Base-by-base conservation (phyloP, 305 asterid genomes). In the Fraxinus platypoda region DNA sequence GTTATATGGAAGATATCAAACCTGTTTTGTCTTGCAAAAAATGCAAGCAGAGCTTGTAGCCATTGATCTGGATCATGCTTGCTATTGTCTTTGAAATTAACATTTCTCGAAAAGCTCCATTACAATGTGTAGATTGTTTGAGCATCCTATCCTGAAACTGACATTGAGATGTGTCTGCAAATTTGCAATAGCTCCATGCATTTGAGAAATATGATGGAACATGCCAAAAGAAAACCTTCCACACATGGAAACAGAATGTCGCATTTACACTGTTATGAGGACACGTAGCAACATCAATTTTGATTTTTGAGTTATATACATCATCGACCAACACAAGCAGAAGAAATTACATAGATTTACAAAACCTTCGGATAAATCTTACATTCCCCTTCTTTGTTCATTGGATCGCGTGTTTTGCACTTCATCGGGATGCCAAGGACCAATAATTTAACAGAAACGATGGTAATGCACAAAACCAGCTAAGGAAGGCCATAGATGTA, bases 401-500 rank as follows among this genome's bases (percentile, higher is more conserved):
- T 28, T 12, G 37, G 46, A 19, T 57, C 13, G 26, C 30, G 19
- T 73, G 83, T 57, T 13, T 75, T 12, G 76, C 28, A 83, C 77
- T 74, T 88, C 90, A 87, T 81, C 90, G 83, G 15, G 93, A 89
- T 81, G 92, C 93, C 83, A 90, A 82, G 4, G 92, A 87, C 93
- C 93, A 90, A 85, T 87, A 90, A 78, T 87, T 89, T 23, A 89
- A 83, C 82, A 90, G 76, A 85, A 89, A 90, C 0, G 92, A 90
- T 54, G 93, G 92, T 6, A 89, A 75, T 0, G 92, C 89, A 4
- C 89, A 59, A 77, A 90, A 90, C 92, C 92, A 90, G 86, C 93
- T 85, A 77, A 90, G 87, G 86, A 90, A 90, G 75, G 93, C 89
- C 92, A 90, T 90, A 17, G 93, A 92, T 33, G 93, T 87, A 72